Evolutionary conservation across 2,329 filamentous ascomycete genomes (phyloP), one percentile per base, ranked within the genome.

Genomic region (Cladosporium sp.): DNA sequence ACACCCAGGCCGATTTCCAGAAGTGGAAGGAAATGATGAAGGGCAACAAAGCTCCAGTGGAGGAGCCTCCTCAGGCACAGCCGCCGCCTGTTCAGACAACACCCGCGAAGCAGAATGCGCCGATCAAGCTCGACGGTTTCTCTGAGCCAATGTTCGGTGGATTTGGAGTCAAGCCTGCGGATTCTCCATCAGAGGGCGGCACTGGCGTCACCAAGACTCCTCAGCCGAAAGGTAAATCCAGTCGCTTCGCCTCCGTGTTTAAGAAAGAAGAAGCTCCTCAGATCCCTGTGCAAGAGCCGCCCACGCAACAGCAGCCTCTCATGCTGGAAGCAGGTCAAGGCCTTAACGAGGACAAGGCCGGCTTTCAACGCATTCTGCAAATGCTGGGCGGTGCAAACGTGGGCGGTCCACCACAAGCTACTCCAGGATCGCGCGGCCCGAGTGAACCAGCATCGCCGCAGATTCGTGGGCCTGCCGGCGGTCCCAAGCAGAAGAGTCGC

Each of bases 1-100:
- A 89, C 61, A 96, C 90, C 1, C 85, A 89, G 62, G 90, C 95
- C 64, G 91, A 96, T 58, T 95, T 96, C 68, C 86, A 95, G 71
- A 88, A 88, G 59, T 96, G 92, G 83, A 96, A 96, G 78, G 89
- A 95, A 61, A 80, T 95, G 89, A 92, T 88, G 68, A 61, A 77
- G 52, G 76, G 75, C 60, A 75, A 70, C 41, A 60, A 60, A 30
- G 51, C 64, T 30, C 59, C 62, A 29, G 50, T 43, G 20, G 53
- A 54, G 13, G 54, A 59, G 13, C 20, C 58, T 19, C 43, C 54
- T 8, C 43, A 52, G 2, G 56, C 55, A 4, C 55, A 55, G 13
- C 54, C 53, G 15, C 54, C 54, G 19, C 53, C 61, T 18, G 43
- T 52, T 36, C 52, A 54, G 27, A 42, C 52, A 40, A 57, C 51